phyloP scores from a whole-genome alignment of 1,284 basidiomycete species.

The Phlebopus sp. region DNA sequence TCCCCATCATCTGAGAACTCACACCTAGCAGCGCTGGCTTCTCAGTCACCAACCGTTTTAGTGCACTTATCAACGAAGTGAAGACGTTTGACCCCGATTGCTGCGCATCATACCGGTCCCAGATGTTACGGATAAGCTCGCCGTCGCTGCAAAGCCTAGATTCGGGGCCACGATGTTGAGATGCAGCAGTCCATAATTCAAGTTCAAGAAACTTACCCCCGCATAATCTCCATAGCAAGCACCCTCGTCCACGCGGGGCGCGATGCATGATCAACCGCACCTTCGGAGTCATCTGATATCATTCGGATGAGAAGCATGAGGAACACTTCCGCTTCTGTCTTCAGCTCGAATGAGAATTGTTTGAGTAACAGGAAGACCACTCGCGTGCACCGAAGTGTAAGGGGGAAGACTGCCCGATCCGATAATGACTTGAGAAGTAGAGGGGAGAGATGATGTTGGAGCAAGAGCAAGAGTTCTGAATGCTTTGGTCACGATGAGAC shows the following conservation, averaged over 20 bases:
- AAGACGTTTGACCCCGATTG: slow-evolving; percentile 68
- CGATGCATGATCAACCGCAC: slow-evolving; percentile 36
- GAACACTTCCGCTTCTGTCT: slow-evolving; percentile 82
- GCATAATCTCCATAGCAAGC: slow-evolving; percentile 87
- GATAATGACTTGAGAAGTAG: slow-evolving; percentile 84
- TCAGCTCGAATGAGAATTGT: slow-evolving; percentile 82
- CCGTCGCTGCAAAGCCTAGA: slow-evolving; percentile 77
- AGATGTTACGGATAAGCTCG: slow-evolving; percentile 77
- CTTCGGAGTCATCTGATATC: slow-evolving; percentile 65
- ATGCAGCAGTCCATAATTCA: neutral
- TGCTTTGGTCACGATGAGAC: slow-evolving; percentile 47
- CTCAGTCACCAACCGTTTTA: slow-evolving; percentile 84
- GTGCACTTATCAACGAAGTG: slow-evolving; percentile 72
- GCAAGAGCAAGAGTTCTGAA: slow-evolving; percentile 77
- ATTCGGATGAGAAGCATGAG: slow-evolving; percentile 78
- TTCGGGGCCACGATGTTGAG: slow-evolving; percentile 7
- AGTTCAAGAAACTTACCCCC: slow-evolving; percentile 52
- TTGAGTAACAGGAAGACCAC: slow-evolving; percentile 92
- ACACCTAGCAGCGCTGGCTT: slow-evolving; percentile 83
- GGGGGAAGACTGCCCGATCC: slow-evolving; percentile 82
- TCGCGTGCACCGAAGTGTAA: slow-evolving; percentile 87
- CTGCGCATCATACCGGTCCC: slow-evolving; percentile 77
- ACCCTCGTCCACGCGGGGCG: slow-evolving; percentile 86
- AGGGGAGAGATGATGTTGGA: slow-evolving; percentile 88
- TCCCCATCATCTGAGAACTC: slow-evolving; percentile 74